These are phyloP conservation scores for Dictyostelium intermedium DNA, from an alignment of 78 protist species.

Conservation along the genomic window DNA sequence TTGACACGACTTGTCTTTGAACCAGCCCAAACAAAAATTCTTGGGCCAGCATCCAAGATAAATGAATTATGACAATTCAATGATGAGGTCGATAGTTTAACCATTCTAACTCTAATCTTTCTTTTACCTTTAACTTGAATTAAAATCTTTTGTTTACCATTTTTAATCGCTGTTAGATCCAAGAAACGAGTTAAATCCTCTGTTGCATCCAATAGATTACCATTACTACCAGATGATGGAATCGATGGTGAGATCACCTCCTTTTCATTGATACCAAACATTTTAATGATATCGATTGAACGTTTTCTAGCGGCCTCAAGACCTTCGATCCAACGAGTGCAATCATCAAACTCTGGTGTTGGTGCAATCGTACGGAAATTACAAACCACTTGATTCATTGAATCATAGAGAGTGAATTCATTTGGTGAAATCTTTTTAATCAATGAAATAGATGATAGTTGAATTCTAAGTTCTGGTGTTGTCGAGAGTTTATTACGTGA, in stretches of 20 bases:
- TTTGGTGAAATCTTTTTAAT: conserved; percentile 69
- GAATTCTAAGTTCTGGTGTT: conserved; percentile 63
- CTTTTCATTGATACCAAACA: conserved; percentile 60
- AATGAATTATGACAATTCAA: conserved; percentile 75
- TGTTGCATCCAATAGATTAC: background rate
- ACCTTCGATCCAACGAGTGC: conserved; percentile 63
- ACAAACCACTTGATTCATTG: conserved; percentile 20
- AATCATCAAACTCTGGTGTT: conserved; percentile 62
- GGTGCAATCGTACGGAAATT: conserved; percentile 66
- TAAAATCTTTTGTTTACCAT: conserved; percentile 69
- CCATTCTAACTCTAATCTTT: conserved; percentile 48
- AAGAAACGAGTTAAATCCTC: background rate
- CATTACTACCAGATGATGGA: background rate
- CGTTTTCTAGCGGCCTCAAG: conserved; percentile 72
- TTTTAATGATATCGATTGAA: conserved; percentile 60
- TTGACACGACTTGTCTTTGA: conserved; percentile 67
- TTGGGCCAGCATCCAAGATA: conserved; percentile 74
- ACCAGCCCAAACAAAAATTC: conserved; percentile 78
- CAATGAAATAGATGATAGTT: background rate
- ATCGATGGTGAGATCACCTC: background rate
- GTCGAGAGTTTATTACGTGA: conserved; percentile 20
- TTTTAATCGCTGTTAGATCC: conserved; percentile 40
- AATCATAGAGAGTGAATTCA: conserved; percentile 56
- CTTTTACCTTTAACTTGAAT: conserved; percentile 83
- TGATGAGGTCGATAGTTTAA: conserved; percentile 38